Evolutionary conservation across 2,329 filamentous ascomycete species (phyloP), one percentile per base, ranked within the genome.

Genomic region (Exophiala viscosa): DNA sequence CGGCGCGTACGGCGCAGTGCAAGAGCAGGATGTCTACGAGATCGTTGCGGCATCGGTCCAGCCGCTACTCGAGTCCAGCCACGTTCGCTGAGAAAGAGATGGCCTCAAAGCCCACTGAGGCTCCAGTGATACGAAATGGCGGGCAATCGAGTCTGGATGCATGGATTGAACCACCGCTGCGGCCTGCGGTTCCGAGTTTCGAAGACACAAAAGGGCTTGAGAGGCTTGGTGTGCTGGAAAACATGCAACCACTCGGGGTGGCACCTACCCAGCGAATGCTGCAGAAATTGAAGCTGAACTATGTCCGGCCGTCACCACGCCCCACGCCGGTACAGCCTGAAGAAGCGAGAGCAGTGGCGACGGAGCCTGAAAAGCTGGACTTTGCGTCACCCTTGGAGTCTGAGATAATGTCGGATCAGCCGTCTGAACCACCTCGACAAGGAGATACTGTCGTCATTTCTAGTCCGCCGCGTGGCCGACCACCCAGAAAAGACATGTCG

Each of bases 201-300:
- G 83, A 88, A 74, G 89, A 95, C 61, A 76, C 81, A 67, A 82
- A 79, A 52, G 87, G 87, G 40, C 79, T 93, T 61, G 76, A 86
- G 64, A 79, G 86, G 44, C 82, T 84, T 68, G 88, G 88, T 59
- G 87, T 95, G 14, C 76, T 95, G 53, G 85, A 88, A 69, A 85
- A 85, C 64, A 95, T 95, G 90, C 85, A 84, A 48, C 85, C 90
- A 20, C 73, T 96, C 50, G 90, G 90, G 36, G 79, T 84, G 49
- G 76, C 84, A 61, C 90, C 90, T 10, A 78, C 77, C 17, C 71
- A 78, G 43, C 79, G 82, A 66, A 75, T 84, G 60, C 82, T 83
- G 71, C 74, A 75, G 56, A 76, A 78, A 60, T 67, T 77, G 53
- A 79, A 75, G 64, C 45, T 64, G 47, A 58, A 54, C 23, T 55